Evolutionary conservation across 768 basidiomycete species (phyloP).

Genomic region (Rossbeevera mucosa): DNA sequence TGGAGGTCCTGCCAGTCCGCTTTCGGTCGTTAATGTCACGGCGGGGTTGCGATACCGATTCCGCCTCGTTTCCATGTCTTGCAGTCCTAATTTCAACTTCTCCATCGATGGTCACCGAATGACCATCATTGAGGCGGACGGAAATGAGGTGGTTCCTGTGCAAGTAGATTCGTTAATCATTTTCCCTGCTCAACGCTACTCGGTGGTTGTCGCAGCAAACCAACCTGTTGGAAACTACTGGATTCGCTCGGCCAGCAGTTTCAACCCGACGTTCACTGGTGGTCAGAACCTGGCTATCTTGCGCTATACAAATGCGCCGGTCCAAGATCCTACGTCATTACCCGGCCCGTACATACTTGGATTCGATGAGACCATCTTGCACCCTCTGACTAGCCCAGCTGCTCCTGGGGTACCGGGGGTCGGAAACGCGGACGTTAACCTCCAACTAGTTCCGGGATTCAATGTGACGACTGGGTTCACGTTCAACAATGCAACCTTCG

Average conservation of each 20-base stretch:
- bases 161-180: conserved; percentile 36
- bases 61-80: conserved; percentile 50
- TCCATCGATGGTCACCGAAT: conserved; percentile 44
- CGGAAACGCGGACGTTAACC: conserved; percentile 40
- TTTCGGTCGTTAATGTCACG: conserved; percentile 44
- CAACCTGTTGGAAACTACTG: conserved; percentile 52
- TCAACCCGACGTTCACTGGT: conserved; percentile 24
- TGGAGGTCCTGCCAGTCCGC: conserved; percentile 36
- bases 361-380: conserved; percentile 39
- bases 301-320: conserved; percentile 43
- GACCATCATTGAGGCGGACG: conserved; percentile 54
- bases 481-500: conserved; percentile 31
- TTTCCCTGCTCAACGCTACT: conserved; percentile 39
- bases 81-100: conserved; percentile 40
- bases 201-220: conserved; percentile 43
- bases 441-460: conserved; percentile 22
- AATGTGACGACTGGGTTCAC: conserved; percentile 4
- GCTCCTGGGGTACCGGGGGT: conserved; percentile 37
- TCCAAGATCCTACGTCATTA: conserved; percentile 39
- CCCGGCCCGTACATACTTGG: conserved; percentile 24
- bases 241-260: conserved; percentile 39
- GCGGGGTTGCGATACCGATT: conserved; percentile 46
- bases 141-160: conserved; percentile 38
- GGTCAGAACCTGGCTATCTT: conserved; percentile 49
- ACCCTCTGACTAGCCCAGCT: conserved; percentile 28